A percentile compares a stretch with the other conserved stretches of the same genome.
These are phyloP conservation scores for Citrus mangshanensis DNA, from an alignment of 345 rosid genomes.

Conservation along the genomic window DNA sequence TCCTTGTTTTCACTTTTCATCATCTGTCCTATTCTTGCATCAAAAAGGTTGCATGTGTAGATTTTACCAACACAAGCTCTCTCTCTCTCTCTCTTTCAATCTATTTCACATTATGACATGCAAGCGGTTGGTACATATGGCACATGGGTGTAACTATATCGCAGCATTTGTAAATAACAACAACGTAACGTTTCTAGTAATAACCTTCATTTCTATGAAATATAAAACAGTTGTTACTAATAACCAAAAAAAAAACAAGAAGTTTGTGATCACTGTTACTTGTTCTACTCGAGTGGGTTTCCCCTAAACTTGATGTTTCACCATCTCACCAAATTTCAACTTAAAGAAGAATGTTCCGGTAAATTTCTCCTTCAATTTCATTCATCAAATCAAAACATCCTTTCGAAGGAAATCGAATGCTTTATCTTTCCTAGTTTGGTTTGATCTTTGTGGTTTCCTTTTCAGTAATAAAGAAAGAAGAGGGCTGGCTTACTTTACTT, in stretches of 20 bases:
- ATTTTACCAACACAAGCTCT: not conserved
- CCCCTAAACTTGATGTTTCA: not conserved
- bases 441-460: not conserved
- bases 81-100: not conserved
- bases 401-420: not conserved
- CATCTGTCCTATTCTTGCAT: not conserved
- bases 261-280: not conserved
- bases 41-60: constrained; percentile 2
- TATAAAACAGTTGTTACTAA: no score
- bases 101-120: no score
- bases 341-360: not conserved
- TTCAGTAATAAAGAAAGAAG: not conserved
- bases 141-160: no score
- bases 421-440: not conserved
- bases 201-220: no score
- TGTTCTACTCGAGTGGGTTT: not conserved
- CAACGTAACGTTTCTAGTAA: no score
- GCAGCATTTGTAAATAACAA: no score
- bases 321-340: not conserved
- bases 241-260: not conserved
- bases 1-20: not conserved
- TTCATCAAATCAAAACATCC: not conserved
- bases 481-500: not conserved
- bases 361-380: not conserved
- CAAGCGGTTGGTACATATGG: no score